These are phyloP conservation scores for Amoebophrya sp. DNA, from an alignment of 169 alveolate genomes.

Conservation along the genomic window DNA sequence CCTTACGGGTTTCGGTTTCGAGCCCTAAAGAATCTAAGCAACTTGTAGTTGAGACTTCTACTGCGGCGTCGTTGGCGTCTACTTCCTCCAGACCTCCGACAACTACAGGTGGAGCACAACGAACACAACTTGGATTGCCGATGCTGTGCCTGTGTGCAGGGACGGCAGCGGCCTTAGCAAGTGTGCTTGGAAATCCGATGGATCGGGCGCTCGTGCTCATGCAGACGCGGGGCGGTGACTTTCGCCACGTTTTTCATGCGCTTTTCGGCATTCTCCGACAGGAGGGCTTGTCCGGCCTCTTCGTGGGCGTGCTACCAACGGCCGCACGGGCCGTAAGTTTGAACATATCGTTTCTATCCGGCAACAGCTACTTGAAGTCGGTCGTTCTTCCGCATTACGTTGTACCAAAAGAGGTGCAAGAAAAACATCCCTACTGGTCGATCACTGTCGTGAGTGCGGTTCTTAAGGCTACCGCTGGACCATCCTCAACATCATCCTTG, in stretches of 20 bases:
- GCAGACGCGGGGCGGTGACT: neutral
- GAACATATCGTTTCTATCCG: neutral
- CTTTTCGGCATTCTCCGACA: neutral
- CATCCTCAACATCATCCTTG: too few species aligned
- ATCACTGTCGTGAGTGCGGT: too few species aligned
- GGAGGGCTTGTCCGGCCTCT: neutral
- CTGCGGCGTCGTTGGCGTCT: too few species aligned
- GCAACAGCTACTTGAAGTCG: neutral
- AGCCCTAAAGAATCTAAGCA: too few species aligned
- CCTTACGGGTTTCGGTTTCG: too few species aligned
- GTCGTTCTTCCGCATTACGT: neutral
- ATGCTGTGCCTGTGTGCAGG: neutral
- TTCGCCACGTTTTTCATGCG: neutral
- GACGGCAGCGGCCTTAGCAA: neutral
- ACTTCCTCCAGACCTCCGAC: too few species aligned
- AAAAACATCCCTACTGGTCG: too few species aligned
- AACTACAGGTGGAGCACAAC: too few species aligned
- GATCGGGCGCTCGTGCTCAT: slow-evolving; percentile 17
- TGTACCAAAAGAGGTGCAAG: too few species aligned
- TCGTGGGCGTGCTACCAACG: neutral
- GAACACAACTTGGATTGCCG: neutral
- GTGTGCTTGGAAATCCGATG: neutral
- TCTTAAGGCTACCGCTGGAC: too few species aligned
- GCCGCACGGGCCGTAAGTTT: neutral
- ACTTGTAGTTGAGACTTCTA: too few species aligned